A percentile compares a stretch with the other conserved stretches of the same genome.
phyloP scores from a whole-genome alignment of 2,329 filamentous ascomycete species.

The Aspergillus aculeatinus region DNA sequence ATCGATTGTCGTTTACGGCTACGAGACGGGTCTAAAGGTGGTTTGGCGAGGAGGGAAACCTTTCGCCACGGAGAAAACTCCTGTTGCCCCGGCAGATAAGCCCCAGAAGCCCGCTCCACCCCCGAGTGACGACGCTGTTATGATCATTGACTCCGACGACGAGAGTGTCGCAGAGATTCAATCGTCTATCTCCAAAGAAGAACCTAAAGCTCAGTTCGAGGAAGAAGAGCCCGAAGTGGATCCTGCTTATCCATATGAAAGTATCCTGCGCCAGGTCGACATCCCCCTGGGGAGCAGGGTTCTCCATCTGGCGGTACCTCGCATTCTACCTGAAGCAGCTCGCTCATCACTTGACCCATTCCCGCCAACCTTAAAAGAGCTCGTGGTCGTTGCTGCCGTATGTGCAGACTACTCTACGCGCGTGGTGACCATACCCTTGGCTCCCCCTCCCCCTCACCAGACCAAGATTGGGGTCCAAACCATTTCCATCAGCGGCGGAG shows the following conservation, averaged over 20 bases:
- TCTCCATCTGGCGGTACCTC: slow-evolving; percentile 51
- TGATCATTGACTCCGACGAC: slow-evolving; percentile 59
- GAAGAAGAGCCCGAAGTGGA: slow-evolving; percentile 58
- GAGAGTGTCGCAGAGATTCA: slow-evolving; percentile 45
- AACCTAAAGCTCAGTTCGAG: slow-evolving; percentile 46
- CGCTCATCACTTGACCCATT: slow-evolving; percentile 44
- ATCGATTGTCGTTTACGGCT: slow-evolving; percentile 60
- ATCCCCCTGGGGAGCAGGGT: slow-evolving; percentile 56
- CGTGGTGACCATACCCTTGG: slow-evolving; percentile 55
- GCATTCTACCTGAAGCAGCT: slow-evolving; percentile 44
- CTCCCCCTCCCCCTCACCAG: slow-evolving; percentile 49
- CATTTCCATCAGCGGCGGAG: slow-evolving; percentile 47
- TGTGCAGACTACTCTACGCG: slow-evolving; percentile 59
- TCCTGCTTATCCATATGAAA: slow-evolving; percentile 54
- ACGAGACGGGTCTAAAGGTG: slow-evolving; percentile 58
- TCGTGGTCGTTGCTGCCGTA: slow-evolving; percentile 54
- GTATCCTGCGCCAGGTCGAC: slow-evolving; percentile 55
- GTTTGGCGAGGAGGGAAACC: slow-evolving; percentile 60
- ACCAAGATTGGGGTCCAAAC: slow-evolving; percentile 48
- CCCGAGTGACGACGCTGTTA: slow-evolving; percentile 46
- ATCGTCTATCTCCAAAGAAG: slow-evolving; percentile 21
- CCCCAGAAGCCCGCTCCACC: slow-evolving; percentile 21
- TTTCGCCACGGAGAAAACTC: slow-evolving; percentile 39
- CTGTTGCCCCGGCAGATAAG: slow-evolving; percentile 26
- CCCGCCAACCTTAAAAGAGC: slow-evolving; percentile 50